These are phyloP conservation scores for Heteromeles arbutifolia DNA, from an alignment of 306 rosid species.

Conservation along the genomic window DNA sequence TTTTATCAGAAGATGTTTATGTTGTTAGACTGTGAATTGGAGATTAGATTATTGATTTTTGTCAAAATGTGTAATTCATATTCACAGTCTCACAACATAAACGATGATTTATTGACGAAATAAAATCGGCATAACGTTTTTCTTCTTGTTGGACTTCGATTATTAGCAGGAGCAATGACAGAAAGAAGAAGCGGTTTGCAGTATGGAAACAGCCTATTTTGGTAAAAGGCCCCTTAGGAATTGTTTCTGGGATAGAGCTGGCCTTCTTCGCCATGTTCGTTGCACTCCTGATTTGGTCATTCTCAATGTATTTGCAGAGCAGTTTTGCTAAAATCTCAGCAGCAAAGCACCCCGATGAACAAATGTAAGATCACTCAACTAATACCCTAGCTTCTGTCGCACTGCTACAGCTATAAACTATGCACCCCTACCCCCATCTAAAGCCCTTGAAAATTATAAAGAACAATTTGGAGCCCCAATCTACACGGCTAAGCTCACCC, in stretches of 20 bases:
- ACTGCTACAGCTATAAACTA: too few relatives aligned
- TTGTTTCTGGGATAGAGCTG: constrained; percentile 56
- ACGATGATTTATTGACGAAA: too few relatives aligned
- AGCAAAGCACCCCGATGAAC: constrained; percentile 16
- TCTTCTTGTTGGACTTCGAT: background rate
- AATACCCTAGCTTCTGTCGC: too few relatives aligned
- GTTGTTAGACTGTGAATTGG: background rate
- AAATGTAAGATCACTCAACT: constrained; percentile 37
- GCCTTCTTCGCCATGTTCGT: constrained; percentile 58
- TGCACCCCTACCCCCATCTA: too few relatives aligned
- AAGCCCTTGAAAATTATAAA: background rate
- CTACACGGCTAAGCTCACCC: too few relatives aligned
- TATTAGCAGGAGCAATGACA: background rate
- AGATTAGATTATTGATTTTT: background rate
- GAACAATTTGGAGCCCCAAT: too few relatives aligned
- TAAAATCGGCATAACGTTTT: too few relatives aligned
- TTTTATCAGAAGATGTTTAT: background rate
- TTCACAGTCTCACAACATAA: too few relatives aligned
- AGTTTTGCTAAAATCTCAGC: constrained; percentile 33
- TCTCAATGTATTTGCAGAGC: constrained; percentile 26
- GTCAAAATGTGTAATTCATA: too few relatives aligned
- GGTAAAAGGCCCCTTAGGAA: constrained; percentile 78
- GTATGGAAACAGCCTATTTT: constrained; percentile 46
- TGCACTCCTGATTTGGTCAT: constrained; percentile 57
- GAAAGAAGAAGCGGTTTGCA: background rate